Base-by-base conservation (phyloP, 2,329 filamentous ascomycete genomes). In the Penicillium oxalicum region DNA sequence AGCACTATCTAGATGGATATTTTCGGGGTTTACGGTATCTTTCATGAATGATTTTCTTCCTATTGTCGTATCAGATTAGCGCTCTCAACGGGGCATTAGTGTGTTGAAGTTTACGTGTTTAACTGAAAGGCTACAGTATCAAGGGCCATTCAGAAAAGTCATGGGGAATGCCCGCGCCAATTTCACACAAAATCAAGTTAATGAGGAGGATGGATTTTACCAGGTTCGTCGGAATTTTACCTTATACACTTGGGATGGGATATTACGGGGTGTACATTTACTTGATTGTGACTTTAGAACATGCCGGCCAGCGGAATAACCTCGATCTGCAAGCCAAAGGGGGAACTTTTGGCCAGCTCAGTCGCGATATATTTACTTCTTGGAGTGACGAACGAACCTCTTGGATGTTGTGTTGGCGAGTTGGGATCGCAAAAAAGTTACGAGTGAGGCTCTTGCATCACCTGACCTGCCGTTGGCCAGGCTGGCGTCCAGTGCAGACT, bases 281-380 rank as follows among this genome's bases (percentile, higher is more conserved):
- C 24, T 27, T 56, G 47, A 56, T 56, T 24, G 53, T 54, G 11
- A 53, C 54, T n/a, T 32, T 56, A 28, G 54, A 56, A n/a, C 52
- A 56, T 48, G 53, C 49, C n/a, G 53, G 54, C 13, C 18, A 44
- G 26, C 54, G 52, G 9, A 56, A 56, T 7, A 28, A 38, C 26
- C 49, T 55, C 7, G 43, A 51, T n/a, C 48, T 52, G 0, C 29
- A 55, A 36, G 52, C 55, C 27, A 48, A 37, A 32, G 47, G 49
- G 4, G 54, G 54, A 52, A 55, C 52, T 2, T 56, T 56, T 44
- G 52, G 54, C 4, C 52, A 56, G 33, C 47, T 56, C 8, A 51
- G 2, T 56, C 54, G 54, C 54, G 3, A 56, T 56, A 29, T 55
- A 52, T 33, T 37, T 54, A 39, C 44, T 56, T 35, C 24, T 55